phyloP scores from a whole-genome alignment of 1,284 basidiomycete genomes.

The Puccinia horiana region DNA sequence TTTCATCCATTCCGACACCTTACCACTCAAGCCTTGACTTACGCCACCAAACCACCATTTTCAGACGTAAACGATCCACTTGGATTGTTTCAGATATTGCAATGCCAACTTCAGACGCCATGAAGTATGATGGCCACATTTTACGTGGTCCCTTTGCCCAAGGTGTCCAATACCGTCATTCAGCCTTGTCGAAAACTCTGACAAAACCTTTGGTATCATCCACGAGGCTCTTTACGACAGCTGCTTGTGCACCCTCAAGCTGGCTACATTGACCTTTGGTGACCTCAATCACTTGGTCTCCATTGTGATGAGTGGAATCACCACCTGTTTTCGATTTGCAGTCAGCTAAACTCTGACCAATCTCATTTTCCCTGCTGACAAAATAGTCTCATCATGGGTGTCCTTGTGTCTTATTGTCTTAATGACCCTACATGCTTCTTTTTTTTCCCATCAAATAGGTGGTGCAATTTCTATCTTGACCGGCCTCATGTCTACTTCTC shows the following conservation, averaged over 20 bases:
- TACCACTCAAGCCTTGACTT: too few relatives aligned
- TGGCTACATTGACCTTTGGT: slow-evolving; percentile 70
- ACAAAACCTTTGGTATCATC: slow-evolving; percentile 85
- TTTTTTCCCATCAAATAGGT: neutral
- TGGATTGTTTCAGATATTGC: too few relatives aligned
- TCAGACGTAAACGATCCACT: too few relatives aligned
- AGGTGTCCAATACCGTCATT: slow-evolving; percentile 91
- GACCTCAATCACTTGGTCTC: slow-evolving; percentile 73
- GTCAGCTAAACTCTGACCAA: slow-evolving; percentile 70
- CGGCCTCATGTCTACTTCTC: slow-evolving; percentile 25
- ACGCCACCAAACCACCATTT: too few relatives aligned
- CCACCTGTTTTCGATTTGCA: slow-evolving; percentile 86
- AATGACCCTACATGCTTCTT: neutral
- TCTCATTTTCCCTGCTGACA: slow-evolving; percentile 86
- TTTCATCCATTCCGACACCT: too few relatives aligned
- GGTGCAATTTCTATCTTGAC: slow-evolving; percentile 31
- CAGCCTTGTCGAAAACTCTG: slow-evolving; percentile 90
- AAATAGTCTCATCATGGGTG: slow-evolving; percentile 80
- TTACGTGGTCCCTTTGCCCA: slow-evolving; percentile 86
- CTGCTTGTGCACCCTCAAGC: slow-evolving; percentile 72
- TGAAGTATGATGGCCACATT: slow-evolving; percentile 94
- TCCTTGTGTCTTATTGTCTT: slow-evolving; percentile 34
- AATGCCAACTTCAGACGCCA: too few relatives aligned
- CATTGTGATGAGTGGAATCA: slow-evolving; percentile 83
- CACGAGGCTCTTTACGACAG: slow-evolving; percentile 94